Evolutionary conservation across 73 alveolate genomes (phyloP), one percentile per base, ranked within the genome.

Genomic region (Paramecium tetraurelia): DNA sequence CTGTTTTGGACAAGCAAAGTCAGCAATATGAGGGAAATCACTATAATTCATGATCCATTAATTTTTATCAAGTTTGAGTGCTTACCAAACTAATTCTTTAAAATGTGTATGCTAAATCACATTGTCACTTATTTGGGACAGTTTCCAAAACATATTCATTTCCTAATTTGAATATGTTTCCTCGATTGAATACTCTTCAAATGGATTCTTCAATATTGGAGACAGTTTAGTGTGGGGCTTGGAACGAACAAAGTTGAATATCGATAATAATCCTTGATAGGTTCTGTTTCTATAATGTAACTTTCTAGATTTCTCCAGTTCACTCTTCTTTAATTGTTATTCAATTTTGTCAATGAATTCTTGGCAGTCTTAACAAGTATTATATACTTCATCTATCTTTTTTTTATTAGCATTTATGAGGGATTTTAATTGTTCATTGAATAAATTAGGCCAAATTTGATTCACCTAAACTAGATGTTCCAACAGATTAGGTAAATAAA

Each of bases 31-130:
- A 9, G 90, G 90, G 24, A 41, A 80, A 43, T 80, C 90, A 41
- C 76, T 43, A 80, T 80, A 80, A 80, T 80, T 80, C 90, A 80
- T 80, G 0, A 44, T 3, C 90, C 90, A 80, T 48, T 18, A 16
- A 38, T 80, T 27, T 20, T n/a, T 44, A 20, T 80, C 90, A 21
- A 80, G 57, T 43, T 24, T 29, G 7, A 75, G 59, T 35, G 87
- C 58, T 75, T 75, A 21, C 58, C 35, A 75, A 4, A 75, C 36
- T 38, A 38, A 41, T 75, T 75, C 87, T 18, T 75, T 75, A 35
- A 75, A 75, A 41, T 35, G 68, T 0, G 87, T 75, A 75, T 75
- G 87, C 38, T 75, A 75, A 38, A 75, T 24, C 18, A 75, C 46
- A 41, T 29, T 75, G 0, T 75, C 87, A 41, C 59, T 75, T 38